Evolutionary conservation across 192 early-diverging fungal genomes (phyloP), one percentile per base, ranked within the genome.

Genomic region (Coemansia sp.): DNA sequence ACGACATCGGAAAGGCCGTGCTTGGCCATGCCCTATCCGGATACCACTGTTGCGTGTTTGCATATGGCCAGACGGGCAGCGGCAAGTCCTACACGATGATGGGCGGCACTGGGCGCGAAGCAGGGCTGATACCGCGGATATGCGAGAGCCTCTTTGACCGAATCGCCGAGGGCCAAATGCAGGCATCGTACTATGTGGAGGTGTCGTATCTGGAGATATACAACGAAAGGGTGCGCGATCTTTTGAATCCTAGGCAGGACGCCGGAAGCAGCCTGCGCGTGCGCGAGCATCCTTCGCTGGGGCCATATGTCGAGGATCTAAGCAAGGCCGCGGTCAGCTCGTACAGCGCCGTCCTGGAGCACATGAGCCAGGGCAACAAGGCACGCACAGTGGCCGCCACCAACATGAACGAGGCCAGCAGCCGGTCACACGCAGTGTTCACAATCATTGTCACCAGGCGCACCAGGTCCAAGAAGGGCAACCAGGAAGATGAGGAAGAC

Each of bases 181-280:
- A 82, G 79, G 47, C 52, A 42, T 68, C 84, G 35, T 88, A 83
- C 61, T 75, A 84, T 22, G 91, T 93, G 8, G 86, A 91, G 65
- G 90, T 92, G 18, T 90, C 89, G 18, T 98, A 97, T 72, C 83
- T 97, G 62, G 95, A 98, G 72, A 93, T 95, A 27, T 94, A 94
- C 76, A 91, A 90, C 59, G 92, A 94, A 71, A 81, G 83, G 7
- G 92, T 94, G 24, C 81, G 87, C 1, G 92, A 94, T 80, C 66
- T 94, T 34, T 76, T 94, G 6, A 91, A 89, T 54, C 90, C 90
- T 25, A 85, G 84, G 9, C 50, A 51, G 50, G 50, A 8, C 54
- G 84, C 88, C 28, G 81, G 85, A n/a, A 84, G 82, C n/a, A 87
- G 85, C 48, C 82, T 94, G 61, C 86, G 88, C 49, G 90, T 97